Conservation (phyloP, 2,329 filamentous ascomycete genomes). For the Penicillium brasilianum region DNA sequence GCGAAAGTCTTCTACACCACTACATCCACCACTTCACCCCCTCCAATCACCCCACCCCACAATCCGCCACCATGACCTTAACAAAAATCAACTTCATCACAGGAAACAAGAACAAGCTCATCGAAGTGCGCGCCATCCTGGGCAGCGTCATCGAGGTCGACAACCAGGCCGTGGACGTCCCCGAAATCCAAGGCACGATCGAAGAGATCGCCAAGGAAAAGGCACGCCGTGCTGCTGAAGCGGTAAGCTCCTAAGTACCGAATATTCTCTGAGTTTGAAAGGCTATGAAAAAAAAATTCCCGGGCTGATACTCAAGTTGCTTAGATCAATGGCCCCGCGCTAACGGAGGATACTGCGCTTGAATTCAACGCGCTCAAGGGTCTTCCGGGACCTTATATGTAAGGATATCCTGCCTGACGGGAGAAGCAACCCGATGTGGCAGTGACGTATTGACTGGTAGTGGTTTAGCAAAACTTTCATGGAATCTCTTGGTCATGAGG, state of each 20-base stretch:
- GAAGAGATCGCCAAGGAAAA: slow-evolving; percentile 92
- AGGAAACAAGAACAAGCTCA: slow-evolving; percentile 91
- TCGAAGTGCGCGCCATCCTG: slow-evolving; percentile 87
- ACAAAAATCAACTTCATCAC: slow-evolving; percentile 87
- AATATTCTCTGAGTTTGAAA: no score
- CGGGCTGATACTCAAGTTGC: background rate
- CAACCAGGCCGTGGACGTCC: slow-evolving; percentile 76
- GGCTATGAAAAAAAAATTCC: background rate
- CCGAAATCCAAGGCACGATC: slow-evolving; percentile 89
- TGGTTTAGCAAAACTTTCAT: slow-evolving; percentile 89
- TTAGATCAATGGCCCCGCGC: slow-evolving; percentile 81
- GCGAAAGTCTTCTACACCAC: slow-evolving; percentile 4
- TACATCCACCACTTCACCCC: slow-evolving; percentile 3
- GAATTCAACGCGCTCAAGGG: slow-evolving; percentile 90
- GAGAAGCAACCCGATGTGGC: background rate
- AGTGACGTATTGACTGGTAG: slow-evolving; percentile 9
- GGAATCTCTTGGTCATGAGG: slow-evolving; percentile 76
- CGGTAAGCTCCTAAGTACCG: no score
- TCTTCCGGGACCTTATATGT: slow-evolving; percentile 97
- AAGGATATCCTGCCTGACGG: slow-evolving; percentile 39
- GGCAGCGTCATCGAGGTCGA: slow-evolving; percentile 72
- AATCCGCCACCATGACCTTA: slow-evolving; percentile 51
- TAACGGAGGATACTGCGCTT: slow-evolving; percentile 94
- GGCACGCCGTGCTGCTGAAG: slow-evolving; percentile 77
- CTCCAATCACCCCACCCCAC: background rate